Evolutionary conservation across 1,139 yeast species (phyloP).

Genomic region (Magnusiomyces suaveolens): DNA sequence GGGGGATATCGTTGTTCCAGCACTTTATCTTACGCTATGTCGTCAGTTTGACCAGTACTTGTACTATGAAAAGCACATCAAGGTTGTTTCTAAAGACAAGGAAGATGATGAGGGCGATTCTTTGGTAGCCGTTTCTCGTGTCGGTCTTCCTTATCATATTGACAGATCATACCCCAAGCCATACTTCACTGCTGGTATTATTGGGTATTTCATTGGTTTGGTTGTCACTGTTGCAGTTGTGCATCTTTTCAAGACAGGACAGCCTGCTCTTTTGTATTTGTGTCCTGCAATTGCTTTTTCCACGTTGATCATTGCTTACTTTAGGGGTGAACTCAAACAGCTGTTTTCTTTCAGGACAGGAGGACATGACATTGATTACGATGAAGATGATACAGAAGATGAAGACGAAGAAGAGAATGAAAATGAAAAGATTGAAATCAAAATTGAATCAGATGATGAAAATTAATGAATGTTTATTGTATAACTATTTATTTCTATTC

Average conservation of each 20-base stretch:
- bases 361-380: constrained; percentile 15
- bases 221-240: constrained; percentile 37
- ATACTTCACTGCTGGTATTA: constrained; percentile 39
- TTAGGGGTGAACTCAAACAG: constrained; percentile 36
- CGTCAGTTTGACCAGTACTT: constrained; percentile 42
- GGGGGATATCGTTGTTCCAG: constrained; percentile 57
- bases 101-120: background rate
- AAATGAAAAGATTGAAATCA: constrained; percentile 3
- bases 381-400: constrained; percentile 1
- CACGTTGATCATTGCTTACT: constrained; percentile 29
- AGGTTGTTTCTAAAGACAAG: background rate
- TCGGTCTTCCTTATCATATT: constrained; percentile 34
- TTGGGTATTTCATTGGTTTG: constrained; percentile 42
- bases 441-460: background rate
- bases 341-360: constrained; percentile 36
- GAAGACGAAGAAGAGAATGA: constrained; percentile 6
- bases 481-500: too few species aligned
- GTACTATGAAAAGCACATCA: constrained; percentile 28
- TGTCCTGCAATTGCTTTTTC: constrained; percentile 44
- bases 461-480: too few species aligned
- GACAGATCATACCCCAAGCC: constrained; percentile 35
- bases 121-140: background rate
- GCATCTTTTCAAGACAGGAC: constrained; percentile 39
- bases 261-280: constrained; percentile 58
- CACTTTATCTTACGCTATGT: constrained; percentile 41